A percentile compares a stretch with the other conserved stretches of the same genome.
phyloP scores from a whole-genome alignment of 495 filamentous ascomycete species.

The Letharia lupina region DNA sequence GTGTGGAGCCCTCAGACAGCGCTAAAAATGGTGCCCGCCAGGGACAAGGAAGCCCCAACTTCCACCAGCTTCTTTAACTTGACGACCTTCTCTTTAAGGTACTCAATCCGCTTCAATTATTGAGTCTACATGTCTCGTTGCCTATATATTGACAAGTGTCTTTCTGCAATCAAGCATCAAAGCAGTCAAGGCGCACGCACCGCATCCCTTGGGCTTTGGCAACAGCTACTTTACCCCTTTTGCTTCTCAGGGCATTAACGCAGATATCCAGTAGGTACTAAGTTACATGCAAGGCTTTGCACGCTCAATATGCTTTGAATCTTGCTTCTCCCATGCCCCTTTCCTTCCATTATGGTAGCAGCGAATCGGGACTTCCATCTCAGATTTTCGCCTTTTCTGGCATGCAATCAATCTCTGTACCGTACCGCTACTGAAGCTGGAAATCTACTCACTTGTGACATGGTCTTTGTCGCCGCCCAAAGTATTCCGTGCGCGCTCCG shows the following conservation, averaged over 20 bases:
- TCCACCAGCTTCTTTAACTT: not conserved
- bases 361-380: not conserved
- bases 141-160: not conserved
- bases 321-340: not conserved
- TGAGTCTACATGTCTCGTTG: not conserved
- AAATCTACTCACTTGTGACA: not conserved
- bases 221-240: too few species aligned
- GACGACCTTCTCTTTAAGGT: not conserved
- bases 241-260: too few species aligned
- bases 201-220: too few species aligned
- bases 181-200: not conserved
- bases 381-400: not conserved
- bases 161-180: not conserved
- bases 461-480: not conserved
- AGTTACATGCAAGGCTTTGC: not conserved
- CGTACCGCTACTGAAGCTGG: not conserved
- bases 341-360: not conserved
- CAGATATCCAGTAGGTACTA: not conserved
- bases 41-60: not conserved
- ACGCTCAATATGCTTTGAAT: not conserved
- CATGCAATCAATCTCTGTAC: not conserved
- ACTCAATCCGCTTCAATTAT: not conserved
- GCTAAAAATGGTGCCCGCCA: constrained; percentile 2
- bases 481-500: not conserved
- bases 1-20: not conserved